Conservation (phyloP, 306 rosid species). For the Malus sylvestris region DNA sequence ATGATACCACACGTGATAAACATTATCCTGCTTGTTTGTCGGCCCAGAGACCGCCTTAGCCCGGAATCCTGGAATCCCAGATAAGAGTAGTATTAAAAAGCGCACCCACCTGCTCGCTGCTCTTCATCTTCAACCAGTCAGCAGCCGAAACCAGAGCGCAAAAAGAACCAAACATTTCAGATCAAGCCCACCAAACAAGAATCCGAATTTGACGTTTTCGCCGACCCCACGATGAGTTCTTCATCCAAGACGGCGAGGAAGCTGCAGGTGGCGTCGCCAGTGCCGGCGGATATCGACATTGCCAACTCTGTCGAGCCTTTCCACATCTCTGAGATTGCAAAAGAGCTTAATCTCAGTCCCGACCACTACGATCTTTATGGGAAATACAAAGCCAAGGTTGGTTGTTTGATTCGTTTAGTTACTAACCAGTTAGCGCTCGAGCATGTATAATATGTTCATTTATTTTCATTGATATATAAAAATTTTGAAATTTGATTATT, state of each 20-base stretch:
- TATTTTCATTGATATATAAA: not conserved
- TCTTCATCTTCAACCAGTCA: not conserved
- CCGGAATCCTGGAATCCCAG: not conserved
- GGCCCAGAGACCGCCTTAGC: not conserved
- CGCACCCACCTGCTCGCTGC: not conserved
- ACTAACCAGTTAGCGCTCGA: not conserved
- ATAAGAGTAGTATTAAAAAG: not conserved
- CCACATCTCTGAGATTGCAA: slow-evolving; percentile 75
- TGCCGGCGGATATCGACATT: slow-evolving; percentile 86
- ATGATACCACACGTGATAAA: not conserved
- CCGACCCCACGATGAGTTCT: slow-evolving; percentile 41
- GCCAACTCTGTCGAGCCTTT: slow-evolving; percentile 83
- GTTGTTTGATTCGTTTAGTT: not conserved
- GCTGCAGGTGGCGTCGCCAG: slow-evolving; percentile 75
- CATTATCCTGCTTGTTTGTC: not conserved
- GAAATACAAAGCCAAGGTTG: slow-evolving; percentile 85
- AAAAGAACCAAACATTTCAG: not conserved
- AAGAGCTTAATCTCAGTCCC: slow-evolving; percentile 59
- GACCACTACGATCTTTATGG: slow-evolving; percentile 87
- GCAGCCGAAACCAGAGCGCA: not conserved
- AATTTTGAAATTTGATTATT: not conserved
- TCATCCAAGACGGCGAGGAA: slow-evolving; percentile 52
- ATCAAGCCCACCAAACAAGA: not conserved
- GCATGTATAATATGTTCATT: not conserved
- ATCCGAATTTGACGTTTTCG: not conserved